Base-by-base conservation (phyloP, 2,329 filamentous ascomycete species). In the Hymenoscyphus scutula region DNA sequence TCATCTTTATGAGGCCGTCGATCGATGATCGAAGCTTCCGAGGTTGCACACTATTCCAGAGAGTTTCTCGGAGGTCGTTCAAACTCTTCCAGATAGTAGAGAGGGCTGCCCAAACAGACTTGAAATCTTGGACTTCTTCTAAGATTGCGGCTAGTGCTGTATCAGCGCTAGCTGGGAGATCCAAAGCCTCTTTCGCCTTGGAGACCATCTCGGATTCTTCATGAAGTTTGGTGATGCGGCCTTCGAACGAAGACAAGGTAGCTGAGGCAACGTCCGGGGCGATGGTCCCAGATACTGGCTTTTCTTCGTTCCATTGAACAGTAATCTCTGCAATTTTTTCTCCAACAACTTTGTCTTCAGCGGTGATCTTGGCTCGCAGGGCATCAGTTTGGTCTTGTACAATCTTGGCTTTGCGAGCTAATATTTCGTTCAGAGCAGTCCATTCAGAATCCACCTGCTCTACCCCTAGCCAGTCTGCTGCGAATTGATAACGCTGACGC, bases 81-180 rank as follows among this genome's bases (percentile, higher is more conserved):
- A 99, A 81, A 73, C 91, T 97, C 74, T 91, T 90, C 95, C 95
- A 99, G 65, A 99, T 97, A 5, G 93, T 96, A 27, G 92, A 94
- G 57, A 99, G 80, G 56, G 91, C 94, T 34, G 94, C 91, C 95
- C 95, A 99, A 10, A 99, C 95, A 23, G 94, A 97, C 78, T 97
- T 96, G 80, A 99, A 99, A 76, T 99, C 95, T 65, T 96, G 92
- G 2, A 99, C 92, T 77, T 99, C 95, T 74, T 98, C 94, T 17
- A 98, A 82, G 8, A 97, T 90, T 29, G 89, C 85, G n/a, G 85
- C 82, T 25, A 99, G 85, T n/a, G 89, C 87, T 58, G 89, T 90
- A 69, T 97, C 91, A 0, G 89, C 81, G 60, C 86, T 90, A 2
- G 90, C 84, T 3, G 94, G 90, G 51, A 99, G 84, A 73, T 97